Evolutionary conservation across 345 rosid species (phyloP), one percentile per base, ranked within the genome.

Genomic region (Draba incana): DNA sequence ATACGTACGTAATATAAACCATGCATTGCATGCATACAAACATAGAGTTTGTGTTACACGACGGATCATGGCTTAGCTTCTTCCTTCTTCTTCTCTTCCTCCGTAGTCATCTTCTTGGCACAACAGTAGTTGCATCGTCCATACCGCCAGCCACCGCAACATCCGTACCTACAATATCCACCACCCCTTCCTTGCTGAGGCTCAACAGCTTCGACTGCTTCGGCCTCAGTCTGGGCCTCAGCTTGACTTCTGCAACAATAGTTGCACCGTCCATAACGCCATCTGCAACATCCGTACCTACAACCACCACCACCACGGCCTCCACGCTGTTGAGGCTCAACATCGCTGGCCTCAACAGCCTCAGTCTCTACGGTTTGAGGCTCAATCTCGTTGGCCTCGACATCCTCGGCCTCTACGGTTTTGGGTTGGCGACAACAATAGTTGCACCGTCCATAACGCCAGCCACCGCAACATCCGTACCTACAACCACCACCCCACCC

Each of bases 61-160:
- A 67, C 56, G 58, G 58, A 15, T 68, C 31, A 77, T 58, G 64
- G 76, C 68, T 38, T 66, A 62, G 64, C 49, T 46, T 77, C 80
- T 37, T 76, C 67, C 33, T 53, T 52, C 16, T 41, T 48, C 45
- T 23, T 30, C 33, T 31, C 77, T 42, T 15, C 35, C 39, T 57
- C 71, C 0, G 8, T 66, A 44, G 60, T 59, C 60, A 65, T 65
- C 76, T 58, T 64, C 49, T 43, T 70, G 16, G 69, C 1, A 33
- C 68, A 67, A 24, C 68, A 70, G n/a, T 28, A 42, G 23, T 0
- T 1, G 51, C 74, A 69, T 23, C 42, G 57, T 59, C 73, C 73
- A 48, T 4, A 12, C 30, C 50, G 48, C 58, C 51, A 49, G 2
- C 38, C 3, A 52, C 65, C 57, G 33, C 73, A 69, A 12, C 73